Percentiles rank a stretch among this genome's conserved stretches.
phyloP scores from a whole-genome alignment of 23 red algal species.

The Gracilaria caudata region DNA sequence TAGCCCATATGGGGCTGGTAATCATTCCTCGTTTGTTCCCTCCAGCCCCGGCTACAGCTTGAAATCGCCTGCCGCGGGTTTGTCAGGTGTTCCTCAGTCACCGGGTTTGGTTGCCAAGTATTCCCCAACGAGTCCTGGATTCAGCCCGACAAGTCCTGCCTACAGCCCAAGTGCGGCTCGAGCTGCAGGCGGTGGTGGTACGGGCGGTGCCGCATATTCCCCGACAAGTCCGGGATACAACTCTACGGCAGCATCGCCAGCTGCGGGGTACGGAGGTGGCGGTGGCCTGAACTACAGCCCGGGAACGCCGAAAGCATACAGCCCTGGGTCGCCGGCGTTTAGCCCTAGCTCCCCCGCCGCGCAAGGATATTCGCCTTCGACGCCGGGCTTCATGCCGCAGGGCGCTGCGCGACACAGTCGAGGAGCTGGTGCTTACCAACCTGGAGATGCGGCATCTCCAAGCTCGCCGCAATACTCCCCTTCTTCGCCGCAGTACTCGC shows the following conservation, averaged over 20 bases:
- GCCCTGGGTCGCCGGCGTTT: slow-evolving; percentile 62
- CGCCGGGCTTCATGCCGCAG: slow-evolving; percentile 58
- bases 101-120: slow-evolving; percentile 61
- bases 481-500: slow-evolving; percentile 83
- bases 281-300: slow-evolving; percentile 38
- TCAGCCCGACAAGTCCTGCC: slow-evolving; percentile 87
- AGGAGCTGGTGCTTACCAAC: slow-evolving; percentile 6
- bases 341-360: slow-evolving; percentile 55
- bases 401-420: slow-evolving; percentile 24
- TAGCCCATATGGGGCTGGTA: slow-evolving; percentile 23
- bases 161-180: slow-evolving; percentile 74
- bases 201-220: slow-evolving; percentile 39
- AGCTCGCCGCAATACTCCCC: slow-evolving; percentile 89
- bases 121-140: slow-evolving; percentile 93
- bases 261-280: slow-evolving; percentile 12
- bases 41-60: slow-evolving; percentile 50
- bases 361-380: slow-evolving; percentile 77
- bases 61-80: slow-evolving; percentile 51
- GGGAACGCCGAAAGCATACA: slow-evolving; percentile 52
- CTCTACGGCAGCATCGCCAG: slow-evolving; percentile 51
- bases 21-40: slow-evolving; percentile 23
- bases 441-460: slow-evolving; percentile 70
- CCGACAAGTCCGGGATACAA: slow-evolving; percentile 73
- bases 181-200: neutral
- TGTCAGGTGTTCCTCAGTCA: slow-evolving; percentile 47